A percentile compares a stretch with the other conserved stretches of the same genome.
Evolutionary conservation across 805 yeast species (phyloP).

Genomic region (Pichia exigua): DNA sequence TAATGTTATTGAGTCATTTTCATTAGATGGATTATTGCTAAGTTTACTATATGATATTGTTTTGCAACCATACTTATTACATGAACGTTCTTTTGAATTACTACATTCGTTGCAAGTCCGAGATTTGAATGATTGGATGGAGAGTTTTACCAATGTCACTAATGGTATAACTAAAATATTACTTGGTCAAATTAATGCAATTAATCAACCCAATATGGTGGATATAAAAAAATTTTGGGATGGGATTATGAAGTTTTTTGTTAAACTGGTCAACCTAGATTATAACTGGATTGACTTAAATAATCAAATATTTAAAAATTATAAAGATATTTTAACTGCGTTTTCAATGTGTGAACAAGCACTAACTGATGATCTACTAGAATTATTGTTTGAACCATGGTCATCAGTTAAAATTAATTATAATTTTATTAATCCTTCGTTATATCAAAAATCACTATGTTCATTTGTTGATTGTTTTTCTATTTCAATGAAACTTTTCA

Average conservation of each 20-base stretch:
- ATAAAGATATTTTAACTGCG: slow-evolving; percentile 38
- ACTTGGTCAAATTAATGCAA: slow-evolving; percentile 39
- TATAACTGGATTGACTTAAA: slow-evolving; percentile 43
- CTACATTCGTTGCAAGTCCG: slow-evolving; percentile 8
- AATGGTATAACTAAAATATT: slow-evolving; percentile 62
- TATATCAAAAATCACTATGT: slow-evolving; percentile 54
- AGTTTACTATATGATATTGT: slow-evolving; percentile 55
- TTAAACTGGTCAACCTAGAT: slow-evolving; percentile 32
- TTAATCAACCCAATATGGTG: slow-evolving; percentile 18
- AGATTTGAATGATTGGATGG: slow-evolving; percentile 39
- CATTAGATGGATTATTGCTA: slow-evolving; percentile 56
- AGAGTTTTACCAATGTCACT: slow-evolving; percentile 52
- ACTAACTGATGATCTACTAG: slow-evolving; percentile 28
- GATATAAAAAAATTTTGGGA: slow-evolving; percentile 41
- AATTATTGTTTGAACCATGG: slow-evolving; percentile 46
- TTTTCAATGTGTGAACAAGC: slow-evolving; percentile 16
- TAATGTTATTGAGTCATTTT: slow-evolving; percentile 70
- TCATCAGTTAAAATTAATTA: slow-evolving; percentile 36
- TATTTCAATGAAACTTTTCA: slow-evolving; percentile 34
- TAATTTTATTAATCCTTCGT: slow-evolving; percentile 29
- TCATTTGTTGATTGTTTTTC: slow-evolving; percentile 49
- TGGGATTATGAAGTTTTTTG: slow-evolving; percentile 43
- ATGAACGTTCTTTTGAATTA: slow-evolving; percentile 1
- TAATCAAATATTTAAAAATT: slow-evolving; percentile 45
- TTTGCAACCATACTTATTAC: slow-evolving; percentile 42